Evolutionary conservation across 2,329 filamentous ascomycete genomes (phyloP), one percentile per base, ranked within the genome.

Genomic region (Dendryphion nanum): DNA sequence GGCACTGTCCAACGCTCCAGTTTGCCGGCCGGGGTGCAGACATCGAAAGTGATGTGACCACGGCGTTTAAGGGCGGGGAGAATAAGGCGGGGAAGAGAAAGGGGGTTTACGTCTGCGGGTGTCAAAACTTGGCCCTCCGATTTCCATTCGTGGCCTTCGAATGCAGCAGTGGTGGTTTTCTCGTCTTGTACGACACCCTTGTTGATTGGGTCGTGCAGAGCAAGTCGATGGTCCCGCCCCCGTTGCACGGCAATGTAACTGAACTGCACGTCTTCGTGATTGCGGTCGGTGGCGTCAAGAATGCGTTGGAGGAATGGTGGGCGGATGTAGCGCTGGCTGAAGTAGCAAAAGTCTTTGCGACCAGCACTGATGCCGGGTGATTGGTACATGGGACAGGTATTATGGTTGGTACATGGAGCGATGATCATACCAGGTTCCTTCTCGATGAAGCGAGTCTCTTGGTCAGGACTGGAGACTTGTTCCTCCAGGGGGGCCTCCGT

Each of bases 1-100:
- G 91, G 87, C 0, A 98, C 84, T 0, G 85, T 93, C 93, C 93
- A 98, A 38, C 93, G 86, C 72, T 98, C 91, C 21, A 96, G 82
- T 29, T 78, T 82, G 20, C 87, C 93, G 1, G 80, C 76, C 0
- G 91, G 85, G 0, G 93, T 97, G 73, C 93, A 98, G 3, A 97
- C 63, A 60, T 98, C 93, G 18, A 98, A 72, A 13, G 85, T 88
- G 30, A 97, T 83, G 62, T 98, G 93, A 0, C 89, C 88, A 26
- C 81, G 82, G 17, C 89, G 81, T 71, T 98, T 98, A 42, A 98
- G 73, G 1, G 93, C 89, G 1, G 85, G 80, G 18, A 90, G 73
- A 30, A 98, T 74, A 18, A 83, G 71, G 13, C 93, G 83, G 0
- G 93, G 93, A 0, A 97, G 80, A 0, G 82, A 77, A 8, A 89